Conservation (phyloP, 352 stramenopile genomes). For the Aphanomyces invadans region DNA sequence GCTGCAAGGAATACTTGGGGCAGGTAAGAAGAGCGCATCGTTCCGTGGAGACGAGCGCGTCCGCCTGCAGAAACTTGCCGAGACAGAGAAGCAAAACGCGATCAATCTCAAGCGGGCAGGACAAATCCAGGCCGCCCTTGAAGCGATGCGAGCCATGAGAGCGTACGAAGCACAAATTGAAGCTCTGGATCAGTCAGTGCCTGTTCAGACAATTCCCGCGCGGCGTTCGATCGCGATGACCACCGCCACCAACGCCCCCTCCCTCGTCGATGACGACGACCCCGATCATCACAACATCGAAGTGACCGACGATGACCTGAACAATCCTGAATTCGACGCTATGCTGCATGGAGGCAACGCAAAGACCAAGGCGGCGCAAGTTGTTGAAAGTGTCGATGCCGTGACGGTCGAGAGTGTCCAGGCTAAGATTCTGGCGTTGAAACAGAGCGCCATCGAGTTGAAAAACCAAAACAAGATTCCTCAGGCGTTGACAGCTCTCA, state of each 20-base stretch:
- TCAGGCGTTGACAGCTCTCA: background rate
- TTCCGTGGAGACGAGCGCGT: background rate
- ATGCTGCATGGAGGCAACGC: too few relatives aligned
- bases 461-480: background rate
- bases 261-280: constrained; percentile 21
- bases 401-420: background rate
- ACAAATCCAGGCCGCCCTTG: constrained; percentile 43
- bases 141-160: constrained; percentile 52
- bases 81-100: constrained; percentile 27
- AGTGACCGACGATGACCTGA: constrained; percentile 52
- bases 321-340: constrained; percentile 38
- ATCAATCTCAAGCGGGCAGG: constrained; percentile 49
- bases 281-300: constrained; percentile 33
- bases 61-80: background rate
- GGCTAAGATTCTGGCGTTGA: background rate
- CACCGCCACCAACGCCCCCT: background rate
- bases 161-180: constrained; percentile 24
- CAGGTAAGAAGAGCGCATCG: background rate
- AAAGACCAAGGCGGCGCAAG: too few relatives aligned
- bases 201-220: background rate
- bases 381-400: too few relatives aligned
- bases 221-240: background rate
- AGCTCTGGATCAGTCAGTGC: background rate
- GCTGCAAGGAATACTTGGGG: constrained; percentile 6
- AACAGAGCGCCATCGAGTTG: background rate